These are phyloP conservation scores for Hymenoscyphus albidus DNA, from an alignment of 2,329 filamentous ascomycete genomes.

Conservation along the genomic window DNA sequence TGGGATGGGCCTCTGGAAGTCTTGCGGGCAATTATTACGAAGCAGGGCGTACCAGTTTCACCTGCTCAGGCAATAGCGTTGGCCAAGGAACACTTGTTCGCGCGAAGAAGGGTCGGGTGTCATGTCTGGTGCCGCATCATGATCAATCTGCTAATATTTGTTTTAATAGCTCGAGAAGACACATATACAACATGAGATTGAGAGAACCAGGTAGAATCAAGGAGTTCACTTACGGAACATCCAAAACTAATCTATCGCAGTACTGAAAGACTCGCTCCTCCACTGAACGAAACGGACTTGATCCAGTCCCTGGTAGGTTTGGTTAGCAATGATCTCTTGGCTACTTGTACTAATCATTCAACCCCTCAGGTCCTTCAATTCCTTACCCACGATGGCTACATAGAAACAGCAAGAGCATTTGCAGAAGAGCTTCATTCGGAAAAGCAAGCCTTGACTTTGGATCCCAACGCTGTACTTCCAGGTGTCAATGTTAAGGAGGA, in stretches of 20 bases:
- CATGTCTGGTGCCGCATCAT: neutral
- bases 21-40: neutral
- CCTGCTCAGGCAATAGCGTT: neutral
- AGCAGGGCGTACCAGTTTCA: neutral
- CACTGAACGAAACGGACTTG: slow-evolving; percentile 70
- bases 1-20: neutral
- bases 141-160: slow-evolving; percentile 1
- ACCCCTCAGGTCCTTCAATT: slow-evolving; percentile 65
- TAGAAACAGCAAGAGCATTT: slow-evolving; percentile 88
- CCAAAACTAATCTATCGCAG: slow-evolving; percentile 14
- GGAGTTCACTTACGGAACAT: no score
- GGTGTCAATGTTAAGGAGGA: slow-evolving; percentile 72
- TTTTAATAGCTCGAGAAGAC: slow-evolving; percentile 29
- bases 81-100: neutral
- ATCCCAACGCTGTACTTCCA: slow-evolving; percentile 48
- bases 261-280: slow-evolving; percentile 48
- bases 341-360: slow-evolving; percentile 8
- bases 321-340: neutral
- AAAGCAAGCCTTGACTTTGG: slow-evolving; percentile 63
- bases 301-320: slow-evolving; percentile 69
- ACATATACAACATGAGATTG: slow-evolving; percentile 46
- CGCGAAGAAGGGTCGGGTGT: neutral
- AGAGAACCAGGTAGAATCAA: slow-evolving; percentile 40
- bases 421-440: slow-evolving; percentile 74
- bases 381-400: slow-evolving; percentile 89